These are phyloP conservation scores for Mortierella sp. DNA, from an alignment of 371 early-diverging fungal genomes.

Conservation along the genomic window DNA sequence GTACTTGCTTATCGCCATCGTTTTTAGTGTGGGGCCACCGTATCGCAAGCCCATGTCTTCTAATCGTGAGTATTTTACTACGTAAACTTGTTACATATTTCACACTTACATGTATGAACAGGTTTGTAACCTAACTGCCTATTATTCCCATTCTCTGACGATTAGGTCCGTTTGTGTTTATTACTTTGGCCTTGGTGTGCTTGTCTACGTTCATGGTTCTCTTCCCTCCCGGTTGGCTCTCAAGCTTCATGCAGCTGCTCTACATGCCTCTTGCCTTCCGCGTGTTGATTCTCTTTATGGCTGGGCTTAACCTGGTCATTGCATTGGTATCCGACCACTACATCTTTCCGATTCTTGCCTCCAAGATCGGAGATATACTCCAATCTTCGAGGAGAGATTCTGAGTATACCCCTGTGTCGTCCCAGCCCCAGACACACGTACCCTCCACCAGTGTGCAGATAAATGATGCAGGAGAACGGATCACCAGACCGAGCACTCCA, in stretches of 20 bases:
- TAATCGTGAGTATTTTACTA: constrained; percentile 67
- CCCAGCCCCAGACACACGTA: no score
- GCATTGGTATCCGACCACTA: constrained; percentile 25
- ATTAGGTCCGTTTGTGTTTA: constrained; percentile 48
- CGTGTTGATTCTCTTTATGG: constrained; percentile 30
- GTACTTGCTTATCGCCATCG: constrained; percentile 90
- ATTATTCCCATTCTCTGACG: neutral
- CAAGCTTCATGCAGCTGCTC: constrained; percentile 33
- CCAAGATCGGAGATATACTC: constrained; percentile 36
- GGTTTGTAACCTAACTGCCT: neutral
- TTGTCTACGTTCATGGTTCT: constrained; percentile 32
- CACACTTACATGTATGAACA: neutral
- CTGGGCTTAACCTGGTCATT: constrained; percentile 14
- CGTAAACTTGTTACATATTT: neutral
- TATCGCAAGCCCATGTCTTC: constrained; percentile 85
- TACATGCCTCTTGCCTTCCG: constrained; percentile 42
- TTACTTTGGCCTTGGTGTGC: constrained; percentile 23
- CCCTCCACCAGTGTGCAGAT: no score
- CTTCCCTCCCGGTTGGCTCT: constrained; percentile 30
- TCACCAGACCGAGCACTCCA: no score
- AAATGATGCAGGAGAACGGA: no score
- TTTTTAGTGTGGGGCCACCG: constrained; percentile 95
- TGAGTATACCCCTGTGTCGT: no score
- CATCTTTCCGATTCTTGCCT: constrained; percentile 40
- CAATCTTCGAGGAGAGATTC: no score